phyloP scores from a whole-genome alignment of 495 filamentous ascomycete genomes.

The Trichoderma parareesei region DNA sequence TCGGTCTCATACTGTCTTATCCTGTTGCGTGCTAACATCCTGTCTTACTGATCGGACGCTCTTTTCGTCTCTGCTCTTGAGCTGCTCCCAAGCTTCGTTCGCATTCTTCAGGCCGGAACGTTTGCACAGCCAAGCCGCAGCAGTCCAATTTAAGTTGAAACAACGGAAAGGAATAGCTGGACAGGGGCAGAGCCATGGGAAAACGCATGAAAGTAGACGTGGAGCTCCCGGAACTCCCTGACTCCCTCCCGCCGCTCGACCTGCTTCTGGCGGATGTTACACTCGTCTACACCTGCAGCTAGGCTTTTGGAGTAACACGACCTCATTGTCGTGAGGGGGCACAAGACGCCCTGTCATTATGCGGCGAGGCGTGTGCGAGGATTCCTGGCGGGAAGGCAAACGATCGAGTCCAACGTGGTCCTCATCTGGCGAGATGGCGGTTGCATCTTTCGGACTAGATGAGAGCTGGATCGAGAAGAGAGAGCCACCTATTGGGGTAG shows the following conservation, averaged over 20 bases:
- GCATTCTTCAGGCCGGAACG: not conserved
- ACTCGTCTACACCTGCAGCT: conserved; percentile 8
- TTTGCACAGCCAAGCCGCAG: not conserved
- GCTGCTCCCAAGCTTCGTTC: not conserved
- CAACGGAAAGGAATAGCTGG: not conserved
- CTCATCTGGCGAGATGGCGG: not conserved
- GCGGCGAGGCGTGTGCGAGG: conserved; percentile 8
- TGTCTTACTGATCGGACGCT: not conserved
- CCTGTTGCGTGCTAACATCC: not conserved
- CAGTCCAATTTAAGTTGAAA: not conserved
- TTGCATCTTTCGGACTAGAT: not conserved
- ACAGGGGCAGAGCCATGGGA: not conserved
- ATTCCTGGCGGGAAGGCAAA: not conserved
- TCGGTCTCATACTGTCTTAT: conserved; percentile 7
- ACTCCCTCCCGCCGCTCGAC: not conserved
- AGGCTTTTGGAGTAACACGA: not conserved
- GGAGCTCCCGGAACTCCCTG: not conserved
- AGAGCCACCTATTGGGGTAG: not conserved
- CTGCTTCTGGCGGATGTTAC: not conserved
- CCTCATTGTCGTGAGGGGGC: not conserved
- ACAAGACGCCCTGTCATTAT: conserved; percentile 3
- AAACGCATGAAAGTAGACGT: not conserved
- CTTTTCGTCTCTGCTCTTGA: not conserved
- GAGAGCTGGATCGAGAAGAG: not conserved
- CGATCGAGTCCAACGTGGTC: not conserved